Evolutionary conservation across 495 filamentous ascomycete species (phyloP).

Genomic region (Hypoxylon crocopeplum): DNA sequence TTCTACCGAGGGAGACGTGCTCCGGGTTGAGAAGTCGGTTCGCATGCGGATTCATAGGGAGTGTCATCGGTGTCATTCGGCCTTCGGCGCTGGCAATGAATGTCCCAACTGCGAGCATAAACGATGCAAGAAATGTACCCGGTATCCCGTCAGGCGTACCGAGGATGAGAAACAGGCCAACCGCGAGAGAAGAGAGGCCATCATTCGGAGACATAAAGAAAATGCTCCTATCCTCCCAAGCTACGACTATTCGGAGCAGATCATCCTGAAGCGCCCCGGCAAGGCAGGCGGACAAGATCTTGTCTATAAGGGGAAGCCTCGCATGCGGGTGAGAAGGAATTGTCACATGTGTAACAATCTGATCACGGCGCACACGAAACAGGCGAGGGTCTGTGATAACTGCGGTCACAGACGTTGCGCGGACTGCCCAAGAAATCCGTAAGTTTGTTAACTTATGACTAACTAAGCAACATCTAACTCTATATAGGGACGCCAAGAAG

Average conservation of each 20-base stretch:
- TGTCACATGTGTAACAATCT: constrained; percentile 77
- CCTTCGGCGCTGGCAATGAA: constrained; percentile 72
- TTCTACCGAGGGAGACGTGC: constrained; percentile 60
- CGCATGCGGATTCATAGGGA: constrained; percentile 88
- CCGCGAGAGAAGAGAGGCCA: constrained; percentile 51
- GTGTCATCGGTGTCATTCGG: constrained; percentile 78
- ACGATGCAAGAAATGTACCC: constrained; percentile 80
- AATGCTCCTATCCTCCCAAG: constrained; percentile 54
- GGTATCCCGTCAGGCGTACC: constrained; percentile 66
- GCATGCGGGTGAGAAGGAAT: constrained; percentile 73
- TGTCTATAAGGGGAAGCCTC: constrained; percentile 64
- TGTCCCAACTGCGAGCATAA: constrained; percentile 77
- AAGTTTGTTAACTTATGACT: constrained; percentile 46
- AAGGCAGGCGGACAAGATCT: constrained; percentile 74
- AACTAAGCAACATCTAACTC: constrained; percentile 4
- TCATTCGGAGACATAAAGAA: constrained; percentile 57
- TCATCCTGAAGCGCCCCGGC: constrained; percentile 65
- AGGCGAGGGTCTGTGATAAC: constrained; percentile 67
- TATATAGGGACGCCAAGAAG: constrained; percentile 66
- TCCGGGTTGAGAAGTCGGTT: constrained; percentile 85
- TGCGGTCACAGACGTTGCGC: constrained; percentile 83
- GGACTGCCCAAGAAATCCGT: constrained; percentile 82
- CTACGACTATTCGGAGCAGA: constrained; percentile 50
- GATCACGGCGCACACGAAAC: constrained; percentile 62
- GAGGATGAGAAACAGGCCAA: constrained; percentile 57